Base-by-base conservation (phyloP, 805 yeast species). In the Yamadazyma akitaensis region DNA sequence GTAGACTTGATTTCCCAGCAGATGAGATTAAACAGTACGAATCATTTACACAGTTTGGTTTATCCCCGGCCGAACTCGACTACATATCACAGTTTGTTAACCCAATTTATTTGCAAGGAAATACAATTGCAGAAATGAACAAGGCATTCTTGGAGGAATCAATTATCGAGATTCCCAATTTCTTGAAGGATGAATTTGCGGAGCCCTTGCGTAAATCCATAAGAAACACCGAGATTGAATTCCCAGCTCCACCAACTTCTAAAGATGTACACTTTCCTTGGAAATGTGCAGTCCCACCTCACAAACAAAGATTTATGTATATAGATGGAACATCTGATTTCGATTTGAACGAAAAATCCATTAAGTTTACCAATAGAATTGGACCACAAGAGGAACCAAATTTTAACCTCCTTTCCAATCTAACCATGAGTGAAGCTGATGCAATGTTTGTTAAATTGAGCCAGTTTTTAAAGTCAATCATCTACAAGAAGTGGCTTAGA, bases 211-310 rank as follows among this genome's bases (percentile, higher is more conserved):
- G 36, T 2, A 43, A 46, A 17, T 12, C 44, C 1, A 73, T 87
- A 42, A 75, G 85, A 55, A 63, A 66, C 14, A 70, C 70, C 5
- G 96, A 88, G 58, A 70, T 89, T 14, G 80, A 85, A 40, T 74
- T 72, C 43, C 65, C 70, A 26, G 78, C 81, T 59, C 96, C 96
- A 4, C 66, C 67, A 31, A 64, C 58, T 0, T 74, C 84, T 12
- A 56, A 62, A 1, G 86, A 86, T 24, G 79, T 87, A 0, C 44
- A 60, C 9, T 70, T 63, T 41, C 96, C 96, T 7, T 94, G 99
- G 99, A 83, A 85, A 51, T 74, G 90, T 35, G 94, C 97, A 0
- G 79, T 85, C 40, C 98, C 99, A 8, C 94, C 97, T 8, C 98
- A 92, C 60, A 89, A 94, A 62, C 91, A 90, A 68, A 72, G 97